Percentiles rank a stretch among this genome's conserved stretches.
Evolutionary conservation across 352 stramenopile species (phyloP).

Genomic region (Phytophthora citricola): DNA sequence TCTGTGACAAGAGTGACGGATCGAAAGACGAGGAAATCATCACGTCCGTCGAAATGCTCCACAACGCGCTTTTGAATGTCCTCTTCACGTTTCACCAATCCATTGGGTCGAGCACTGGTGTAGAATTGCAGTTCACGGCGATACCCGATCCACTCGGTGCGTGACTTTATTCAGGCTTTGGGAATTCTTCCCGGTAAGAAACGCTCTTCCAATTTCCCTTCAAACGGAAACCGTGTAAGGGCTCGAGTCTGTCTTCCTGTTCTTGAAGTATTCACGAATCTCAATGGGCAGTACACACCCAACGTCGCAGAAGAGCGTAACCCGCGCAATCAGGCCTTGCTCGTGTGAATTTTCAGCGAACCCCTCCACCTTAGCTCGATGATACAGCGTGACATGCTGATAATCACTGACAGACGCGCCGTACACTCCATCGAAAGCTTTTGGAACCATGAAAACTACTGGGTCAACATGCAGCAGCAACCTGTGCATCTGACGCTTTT

Average conservation of each 20-base stretch:
- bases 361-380: conserved; percentile 92
- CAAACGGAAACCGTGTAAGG: conserved; percentile 80
- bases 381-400: conserved; percentile 90
- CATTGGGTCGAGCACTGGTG: conserved; percentile 88
- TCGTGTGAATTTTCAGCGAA: conserved; percentile 92
- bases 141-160: conserved; percentile 89
- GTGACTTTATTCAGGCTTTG: conserved; percentile 69
- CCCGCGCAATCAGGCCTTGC: conserved; percentile 85
- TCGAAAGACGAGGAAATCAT: conserved; percentile 88
- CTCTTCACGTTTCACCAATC: conserved; percentile 86
- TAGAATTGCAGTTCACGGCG: conserved; percentile 93
- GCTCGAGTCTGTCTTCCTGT: conserved; percentile 92
- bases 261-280: conserved; percentile 93
- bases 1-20: conserved; percentile 81
- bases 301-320: conserved; percentile 87
- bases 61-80: conserved; percentile 89
- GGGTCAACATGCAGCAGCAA: conserved; percentile 94
- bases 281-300: conserved; percentile 84
- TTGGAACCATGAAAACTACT: conserved; percentile 96
- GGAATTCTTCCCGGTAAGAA: conserved; percentile 75
- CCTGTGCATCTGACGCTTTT: conserved; percentile 72
- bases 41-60: conserved; percentile 86
- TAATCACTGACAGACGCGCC: conserved; percentile 87
- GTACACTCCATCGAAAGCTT: conserved; percentile 82
- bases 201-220: conserved; percentile 87